Percentiles rank a stretch among this genome's conserved stretches.
These are phyloP conservation scores for Penicillium coprophilum DNA, from an alignment of 495 filamentous ascomycete species.

Conservation along the genomic window DNA sequence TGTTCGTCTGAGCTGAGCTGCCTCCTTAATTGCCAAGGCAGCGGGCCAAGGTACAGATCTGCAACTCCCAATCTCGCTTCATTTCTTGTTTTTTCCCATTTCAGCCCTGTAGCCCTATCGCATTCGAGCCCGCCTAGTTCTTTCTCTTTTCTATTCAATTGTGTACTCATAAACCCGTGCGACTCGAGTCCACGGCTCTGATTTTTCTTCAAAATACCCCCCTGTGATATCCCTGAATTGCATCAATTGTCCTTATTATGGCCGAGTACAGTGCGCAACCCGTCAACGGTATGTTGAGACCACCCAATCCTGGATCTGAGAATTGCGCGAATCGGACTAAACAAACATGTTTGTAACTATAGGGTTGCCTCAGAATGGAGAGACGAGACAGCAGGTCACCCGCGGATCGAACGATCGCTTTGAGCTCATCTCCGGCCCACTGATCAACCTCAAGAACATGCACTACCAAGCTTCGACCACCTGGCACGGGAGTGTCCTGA, in stretches of 20 bases:
- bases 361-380: conserved; percentile 25
- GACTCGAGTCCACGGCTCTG: conserved; percentile 15
- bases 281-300: conserved; percentile 16
- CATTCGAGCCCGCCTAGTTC: conserved; percentile 13
- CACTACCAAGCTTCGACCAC: conserved; percentile 52
- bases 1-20: neutral
- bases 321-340: conserved; percentile 5
- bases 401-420: conserved; percentile 21
- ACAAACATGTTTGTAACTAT: neutral
- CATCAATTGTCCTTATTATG: conserved; percentile 14
- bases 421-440: conserved; percentile 67
- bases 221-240: conserved; percentile 7
- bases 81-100: conserved; percentile 1
- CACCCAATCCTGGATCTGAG: neutral
- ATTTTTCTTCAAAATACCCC: neutral
- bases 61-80: conserved; percentile 21
- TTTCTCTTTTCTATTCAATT: conserved; percentile 1
- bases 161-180: conserved; percentile 12
- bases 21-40: conserved; percentile 12
- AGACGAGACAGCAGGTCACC: conserved; percentile 7
- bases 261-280: conserved; percentile 15
- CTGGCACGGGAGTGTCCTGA: conserved; percentile 82
- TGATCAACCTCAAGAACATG: conserved; percentile 85
- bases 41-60: conserved; percentile 15
- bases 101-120: conserved; percentile 33